Percentiles rank a stretch among this genome's conserved stretches.
Evolutionary conservation across 1,284 basidiomycete species (phyloP).

Genomic region (Heterobasidion annosum): DNA sequence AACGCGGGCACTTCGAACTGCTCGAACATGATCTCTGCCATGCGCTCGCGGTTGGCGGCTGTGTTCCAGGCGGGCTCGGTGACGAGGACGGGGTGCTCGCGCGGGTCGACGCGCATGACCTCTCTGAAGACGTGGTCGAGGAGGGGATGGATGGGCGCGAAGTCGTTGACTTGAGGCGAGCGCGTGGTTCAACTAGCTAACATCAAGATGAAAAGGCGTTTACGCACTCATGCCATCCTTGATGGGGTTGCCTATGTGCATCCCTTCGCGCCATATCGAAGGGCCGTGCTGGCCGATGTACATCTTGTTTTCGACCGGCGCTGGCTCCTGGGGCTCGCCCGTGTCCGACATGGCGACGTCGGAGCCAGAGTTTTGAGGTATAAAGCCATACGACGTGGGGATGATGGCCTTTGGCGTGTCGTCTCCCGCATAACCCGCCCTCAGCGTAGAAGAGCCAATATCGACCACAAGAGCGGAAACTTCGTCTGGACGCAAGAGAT

Average conservation of each 20-base stretch:
- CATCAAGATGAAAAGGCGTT: neutral
- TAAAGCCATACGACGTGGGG: slow-evolving; percentile 85
- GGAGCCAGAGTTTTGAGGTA: slow-evolving; percentile 23
- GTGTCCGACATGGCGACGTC: slow-evolving; percentile 54
- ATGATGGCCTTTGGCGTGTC: slow-evolving; percentile 92
- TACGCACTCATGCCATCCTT: slow-evolving; percentile 78
- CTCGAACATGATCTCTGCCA: slow-evolving; percentile 97
- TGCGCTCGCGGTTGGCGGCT: slow-evolving; percentile 77
- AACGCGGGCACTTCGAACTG: slow-evolving; percentile 92
- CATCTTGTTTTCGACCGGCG: slow-evolving; percentile 50
- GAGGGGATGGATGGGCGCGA: slow-evolving; percentile 65
- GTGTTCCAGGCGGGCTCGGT: slow-evolving; percentile 98
- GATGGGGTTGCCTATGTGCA: slow-evolving; percentile 84
- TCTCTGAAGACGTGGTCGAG: slow-evolving; percentile 71
- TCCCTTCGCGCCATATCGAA: slow-evolving; percentile 83
- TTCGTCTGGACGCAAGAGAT: slow-evolving; percentile 51
- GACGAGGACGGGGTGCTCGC: slow-evolving; percentile 87
- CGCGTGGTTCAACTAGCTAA: no score
- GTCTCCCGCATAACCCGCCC: slow-evolving; percentile 96
- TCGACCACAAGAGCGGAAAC: slow-evolving; percentile 95
- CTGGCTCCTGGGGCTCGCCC: slow-evolving; percentile 17
- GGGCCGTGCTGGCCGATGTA: slow-evolving; percentile 89
- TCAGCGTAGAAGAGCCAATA: slow-evolving; percentile 83
- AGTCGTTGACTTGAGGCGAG: slow-evolving; percentile 59
- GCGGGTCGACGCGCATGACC: slow-evolving; percentile 62